Percentiles rank a stretch among this genome's conserved stretches.
Evolutionary conservation across 2,329 filamentous ascomycete species (phyloP).

Genomic region (Pyrenochaeta sp.): DNA sequence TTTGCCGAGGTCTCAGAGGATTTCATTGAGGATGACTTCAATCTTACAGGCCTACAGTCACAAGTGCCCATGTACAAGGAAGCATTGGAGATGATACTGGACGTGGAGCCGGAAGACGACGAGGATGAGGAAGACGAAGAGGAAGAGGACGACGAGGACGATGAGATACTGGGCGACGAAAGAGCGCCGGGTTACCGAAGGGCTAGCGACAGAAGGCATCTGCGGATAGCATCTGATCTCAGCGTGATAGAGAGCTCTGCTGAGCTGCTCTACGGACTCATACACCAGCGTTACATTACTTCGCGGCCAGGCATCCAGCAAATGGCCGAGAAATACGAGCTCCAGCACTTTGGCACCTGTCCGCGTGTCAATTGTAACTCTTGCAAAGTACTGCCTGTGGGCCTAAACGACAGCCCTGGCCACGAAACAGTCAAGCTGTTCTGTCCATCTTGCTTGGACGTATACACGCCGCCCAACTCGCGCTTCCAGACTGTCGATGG

Average conservation of each 20-base stretch:
- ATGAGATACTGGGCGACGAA: constrained; percentile 55
- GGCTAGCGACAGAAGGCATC: constrained; percentile 70
- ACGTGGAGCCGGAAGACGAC: constrained; percentile 95
- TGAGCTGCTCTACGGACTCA: constrained; percentile 97
- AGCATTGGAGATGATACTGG: constrained; percentile 97
- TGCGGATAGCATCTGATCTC: constrained; percentile 88
- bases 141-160: constrained; percentile 66
- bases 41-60: constrained; percentile 91
- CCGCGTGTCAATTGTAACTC: constrained; percentile 93
- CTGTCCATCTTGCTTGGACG: constrained; percentile 94
- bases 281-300: constrained; percentile 98
- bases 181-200: constrained; percentile 66
- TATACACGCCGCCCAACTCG: constrained; percentile 97
- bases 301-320: constrained; percentile 96
- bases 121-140: constrained; percentile 80
- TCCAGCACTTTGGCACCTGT: constrained; percentile 94
- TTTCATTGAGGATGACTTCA: constrained; percentile 99
- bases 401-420: constrained; percentile 91
- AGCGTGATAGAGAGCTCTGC: constrained; percentile 96
- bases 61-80: constrained; percentile 99
- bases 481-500: constrained; percentile 97
- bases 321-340: constrained; percentile 99
- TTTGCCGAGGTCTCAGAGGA: constrained; percentile 99
- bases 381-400: constrained; percentile 89
- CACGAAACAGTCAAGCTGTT: constrained; percentile 99